Evolutionary conservation across 1,284 basidiomycete genomes (phyloP).

Genomic region (Macrocystidia cucumis): DNA sequence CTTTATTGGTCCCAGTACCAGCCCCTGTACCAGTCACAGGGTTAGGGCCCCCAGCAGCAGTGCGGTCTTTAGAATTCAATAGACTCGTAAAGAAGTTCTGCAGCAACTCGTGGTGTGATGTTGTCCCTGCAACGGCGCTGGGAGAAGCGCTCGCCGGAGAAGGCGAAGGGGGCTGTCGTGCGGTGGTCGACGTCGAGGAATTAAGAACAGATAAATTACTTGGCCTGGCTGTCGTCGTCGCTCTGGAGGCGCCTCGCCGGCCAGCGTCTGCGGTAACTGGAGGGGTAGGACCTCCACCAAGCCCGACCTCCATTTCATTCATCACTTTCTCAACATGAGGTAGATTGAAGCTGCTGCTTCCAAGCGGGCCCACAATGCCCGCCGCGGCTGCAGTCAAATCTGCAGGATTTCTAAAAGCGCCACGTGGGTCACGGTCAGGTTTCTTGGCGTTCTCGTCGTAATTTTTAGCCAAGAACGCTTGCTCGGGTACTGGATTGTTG

Average conservation of each 20-base stretch:
- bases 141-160: constrained; percentile 34
- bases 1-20: constrained; percentile 16
- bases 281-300: constrained; percentile 26
- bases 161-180: constrained; percentile 31
- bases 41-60: constrained; percentile 11
- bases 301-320: constrained; percentile 69
- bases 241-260: constrained; percentile 23
- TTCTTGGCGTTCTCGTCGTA: constrained; percentile 88
- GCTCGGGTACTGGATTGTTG: constrained; percentile 76
- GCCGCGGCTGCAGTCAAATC: constrained; percentile 43
- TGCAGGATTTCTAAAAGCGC: constrained; percentile 73
- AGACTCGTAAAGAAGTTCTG: constrained; percentile 85
- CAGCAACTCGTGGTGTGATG: constrained; percentile 75
- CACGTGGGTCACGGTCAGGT: constrained; percentile 79
- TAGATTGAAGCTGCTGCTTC: constrained; percentile 72
- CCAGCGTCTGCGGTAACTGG: constrained; percentile 23
- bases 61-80: constrained; percentile 60
- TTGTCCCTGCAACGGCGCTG: constrained; percentile 45
- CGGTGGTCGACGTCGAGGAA: constrained; percentile 17
- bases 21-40: constrained; percentile 12
- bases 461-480: constrained; percentile 81
- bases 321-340: constrained; percentile 84
- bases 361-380: constrained; percentile 85
- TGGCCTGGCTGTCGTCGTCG: constrained; percentile 16
- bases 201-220: constrained; percentile 24